These are phyloP conservation scores for Podospora didyma DNA, from an alignment of 495 filamentous ascomycete genomes.

Conservation along the genomic window DNA sequence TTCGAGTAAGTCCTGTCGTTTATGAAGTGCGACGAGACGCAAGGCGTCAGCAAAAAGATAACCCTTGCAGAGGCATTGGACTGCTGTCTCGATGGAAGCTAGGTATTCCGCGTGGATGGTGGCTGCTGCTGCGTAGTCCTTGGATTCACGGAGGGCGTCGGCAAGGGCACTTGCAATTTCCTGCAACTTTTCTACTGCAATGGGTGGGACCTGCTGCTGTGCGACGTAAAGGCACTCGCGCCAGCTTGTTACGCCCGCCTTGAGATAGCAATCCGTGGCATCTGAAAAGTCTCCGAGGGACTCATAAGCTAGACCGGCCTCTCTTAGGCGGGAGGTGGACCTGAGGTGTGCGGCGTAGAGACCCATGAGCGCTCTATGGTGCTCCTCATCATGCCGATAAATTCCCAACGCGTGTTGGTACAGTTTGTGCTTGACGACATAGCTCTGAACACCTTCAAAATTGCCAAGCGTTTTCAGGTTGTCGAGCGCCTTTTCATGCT, in stretches of 20 bases:
- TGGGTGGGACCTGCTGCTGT: slow-evolving; percentile 52
- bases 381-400: slow-evolving; percentile 73
- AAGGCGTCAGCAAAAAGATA: slow-evolving; percentile 81
- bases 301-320: slow-evolving; percentile 85
- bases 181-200: slow-evolving; percentile 52
- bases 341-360: slow-evolving; percentile 78
- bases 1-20: slow-evolving; percentile 44
- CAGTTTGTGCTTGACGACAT: slow-evolving; percentile 72
- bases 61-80: slow-evolving; percentile 72
- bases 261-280: slow-evolving; percentile 75
- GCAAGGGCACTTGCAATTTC: slow-evolving; percentile 65
- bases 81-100: slow-evolving; percentile 60
- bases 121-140: slow-evolving; percentile 76
- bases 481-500: slow-evolving; percentile 68
- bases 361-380: slow-evolving; percentile 54
- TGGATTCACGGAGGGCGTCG: slow-evolving; percentile 69
- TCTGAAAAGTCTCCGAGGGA: slow-evolving; percentile 66
- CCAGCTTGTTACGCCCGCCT: slow-evolving; percentile 71
- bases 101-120: slow-evolving; percentile 79
- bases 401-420: slow-evolving; percentile 72
- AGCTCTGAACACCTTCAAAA: slow-evolving; percentile 72
- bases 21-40: slow-evolving; percentile 52
- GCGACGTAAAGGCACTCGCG: slow-evolving; percentile 81
- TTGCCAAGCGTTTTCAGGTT: slow-evolving; percentile 62
- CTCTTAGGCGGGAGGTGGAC: slow-evolving; percentile 67